Percentiles rank a stretch among this genome's conserved stretches.
These are phyloP conservation scores for Carex scoparia DNA, from an alignment of 176 grass and related monocot genomes.

Conservation along the genomic window DNA sequence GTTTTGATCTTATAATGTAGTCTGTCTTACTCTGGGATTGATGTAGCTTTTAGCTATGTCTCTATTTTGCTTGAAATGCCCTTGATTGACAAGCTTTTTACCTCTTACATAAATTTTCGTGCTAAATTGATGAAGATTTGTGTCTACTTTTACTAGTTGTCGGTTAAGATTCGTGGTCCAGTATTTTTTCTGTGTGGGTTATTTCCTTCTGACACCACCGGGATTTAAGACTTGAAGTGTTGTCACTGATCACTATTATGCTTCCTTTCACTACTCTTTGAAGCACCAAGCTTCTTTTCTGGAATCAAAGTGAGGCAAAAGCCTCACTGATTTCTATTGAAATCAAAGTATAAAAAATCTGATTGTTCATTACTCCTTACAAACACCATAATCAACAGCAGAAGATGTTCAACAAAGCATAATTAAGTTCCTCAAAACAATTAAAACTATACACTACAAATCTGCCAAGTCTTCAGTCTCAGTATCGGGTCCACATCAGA, in stretches of 20 bases:
- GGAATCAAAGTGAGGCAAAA: no score
- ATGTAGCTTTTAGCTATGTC: not conserved
- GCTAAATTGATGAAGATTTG: not conserved
- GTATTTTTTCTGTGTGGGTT: not conserved
- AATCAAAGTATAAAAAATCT: no score
- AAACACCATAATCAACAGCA: no score
- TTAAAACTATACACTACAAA: no score
- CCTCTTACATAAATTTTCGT: not conserved
- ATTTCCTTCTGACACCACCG: not conserved
- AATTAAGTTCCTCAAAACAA: no score
- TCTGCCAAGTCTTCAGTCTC: no score
- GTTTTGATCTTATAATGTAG: conserved; percentile 18
- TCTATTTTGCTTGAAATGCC: not conserved
- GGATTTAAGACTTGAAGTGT: not conserved
- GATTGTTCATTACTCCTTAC: no score
- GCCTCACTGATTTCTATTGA: no score
- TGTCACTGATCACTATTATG: not conserved
- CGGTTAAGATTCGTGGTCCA: not conserved
- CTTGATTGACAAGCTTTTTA: not conserved
- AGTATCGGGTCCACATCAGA: no score
- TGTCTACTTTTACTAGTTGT: not conserved
- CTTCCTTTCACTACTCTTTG: not conserved
- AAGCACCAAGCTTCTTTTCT: not conserved
- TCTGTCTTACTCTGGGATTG: not conserved
- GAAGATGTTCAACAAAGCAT: no score